phyloP scores from a whole-genome alignment of 2,329 filamentous ascomycete genomes.

The Verticillium alfalfae region DNA sequence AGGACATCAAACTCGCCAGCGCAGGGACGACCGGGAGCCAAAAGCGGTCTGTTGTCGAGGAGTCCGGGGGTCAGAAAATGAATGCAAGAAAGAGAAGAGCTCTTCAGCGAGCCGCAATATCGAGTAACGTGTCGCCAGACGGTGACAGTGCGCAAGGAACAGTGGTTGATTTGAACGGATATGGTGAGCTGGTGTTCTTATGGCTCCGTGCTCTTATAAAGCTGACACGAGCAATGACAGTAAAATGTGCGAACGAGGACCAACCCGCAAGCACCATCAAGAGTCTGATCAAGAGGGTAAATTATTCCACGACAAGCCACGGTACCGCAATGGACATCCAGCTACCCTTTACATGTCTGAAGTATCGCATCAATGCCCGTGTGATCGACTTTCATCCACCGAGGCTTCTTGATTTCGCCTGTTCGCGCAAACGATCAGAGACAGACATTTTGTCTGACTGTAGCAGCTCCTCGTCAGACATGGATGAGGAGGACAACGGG shows the following conservation, averaged over 20 bases:
- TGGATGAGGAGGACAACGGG: slow-evolving; percentile 14
- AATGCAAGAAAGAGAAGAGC: slow-evolving; percentile 18
- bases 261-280: slow-evolving; percentile 27
- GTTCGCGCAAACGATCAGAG: slow-evolving; percentile 36
- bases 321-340: slow-evolving; percentile 25
- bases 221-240: slow-evolving; percentile 17
- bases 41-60: slow-evolving; percentile 10
- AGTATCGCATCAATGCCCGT: slow-evolving; percentile 65
- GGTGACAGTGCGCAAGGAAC: slow-evolving; percentile 20
- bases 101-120: not conserved
- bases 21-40: slow-evolving; percentile 9
- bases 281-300: slow-evolving; percentile 30
- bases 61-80: slow-evolving; percentile 3
- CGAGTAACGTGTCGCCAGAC: slow-evolving; percentile 4
- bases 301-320: slow-evolving; percentile 37
- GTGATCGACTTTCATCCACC: slow-evolving; percentile 76
- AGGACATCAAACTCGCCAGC: slow-evolving; percentile 27
- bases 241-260: slow-evolving; percentile 39
- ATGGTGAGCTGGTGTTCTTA: slow-evolving; percentile 15
- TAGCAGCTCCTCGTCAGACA: slow-evolving; percentile 3
- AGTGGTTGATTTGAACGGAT: slow-evolving; percentile 21
- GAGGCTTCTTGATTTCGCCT: slow-evolving; percentile 65
- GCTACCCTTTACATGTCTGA: slow-evolving; percentile 71
- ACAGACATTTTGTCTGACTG: slow-evolving; percentile 44
- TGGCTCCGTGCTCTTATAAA: not conserved